Conservation (phyloP, 2,329 filamentous ascomycete genomes). For the Epichloe gansuensis region DNA sequence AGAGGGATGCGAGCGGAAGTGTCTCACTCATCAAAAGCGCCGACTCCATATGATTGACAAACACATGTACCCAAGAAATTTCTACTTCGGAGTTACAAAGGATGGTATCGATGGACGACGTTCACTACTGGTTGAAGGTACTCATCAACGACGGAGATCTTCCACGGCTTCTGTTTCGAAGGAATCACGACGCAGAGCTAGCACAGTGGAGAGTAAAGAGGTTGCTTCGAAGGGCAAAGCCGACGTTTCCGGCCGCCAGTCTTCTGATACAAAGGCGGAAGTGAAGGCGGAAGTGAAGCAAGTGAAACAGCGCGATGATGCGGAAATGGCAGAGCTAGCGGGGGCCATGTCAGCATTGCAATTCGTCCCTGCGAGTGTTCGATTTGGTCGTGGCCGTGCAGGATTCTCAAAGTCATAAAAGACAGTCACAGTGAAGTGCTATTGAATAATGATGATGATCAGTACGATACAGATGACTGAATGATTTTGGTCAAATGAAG, state of each 20-base stretch:
- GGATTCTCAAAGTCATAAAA: slow-evolving; percentile 38
- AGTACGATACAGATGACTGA: slow-evolving; percentile 19
- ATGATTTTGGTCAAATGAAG: slow-evolving; percentile 19
- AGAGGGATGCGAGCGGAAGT: slow-evolving; percentile 74
- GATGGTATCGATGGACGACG: slow-evolving; percentile 77
- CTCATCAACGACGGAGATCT: slow-evolving; percentile 35
- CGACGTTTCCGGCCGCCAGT: slow-evolving; percentile 10
- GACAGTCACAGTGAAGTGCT: slow-evolving; percentile 7
- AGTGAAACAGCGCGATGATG: slow-evolving; percentile 22
- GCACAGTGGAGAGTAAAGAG: slow-evolving; percentile 17
- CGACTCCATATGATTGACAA: slow-evolving; percentile 86
- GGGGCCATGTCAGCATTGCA: slow-evolving; percentile 58
- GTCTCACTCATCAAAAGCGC: slow-evolving; percentile 70
- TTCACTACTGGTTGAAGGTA: slow-evolving; percentile 58
- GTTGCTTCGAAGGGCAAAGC: slow-evolving; percentile 1
- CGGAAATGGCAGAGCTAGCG: slow-evolving; percentile 49
- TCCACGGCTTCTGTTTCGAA: slow-evolving; percentile 26
- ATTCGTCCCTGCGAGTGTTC: slow-evolving; percentile 55
- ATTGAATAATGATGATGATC: slow-evolving; percentile 16
- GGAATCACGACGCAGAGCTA: slow-evolving; percentile 20
- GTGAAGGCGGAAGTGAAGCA: slow-evolving; percentile 9
- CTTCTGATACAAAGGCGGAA: slow-evolving; percentile 8
- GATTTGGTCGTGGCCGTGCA: slow-evolving; percentile 46
- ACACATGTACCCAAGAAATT: slow-evolving; percentile 79
- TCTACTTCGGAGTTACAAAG: slow-evolving; percentile 77